Evolutionary conservation across 768 basidiomycete genomes (phyloP).

Genomic region (Dioszegia aurantiaca): DNA sequence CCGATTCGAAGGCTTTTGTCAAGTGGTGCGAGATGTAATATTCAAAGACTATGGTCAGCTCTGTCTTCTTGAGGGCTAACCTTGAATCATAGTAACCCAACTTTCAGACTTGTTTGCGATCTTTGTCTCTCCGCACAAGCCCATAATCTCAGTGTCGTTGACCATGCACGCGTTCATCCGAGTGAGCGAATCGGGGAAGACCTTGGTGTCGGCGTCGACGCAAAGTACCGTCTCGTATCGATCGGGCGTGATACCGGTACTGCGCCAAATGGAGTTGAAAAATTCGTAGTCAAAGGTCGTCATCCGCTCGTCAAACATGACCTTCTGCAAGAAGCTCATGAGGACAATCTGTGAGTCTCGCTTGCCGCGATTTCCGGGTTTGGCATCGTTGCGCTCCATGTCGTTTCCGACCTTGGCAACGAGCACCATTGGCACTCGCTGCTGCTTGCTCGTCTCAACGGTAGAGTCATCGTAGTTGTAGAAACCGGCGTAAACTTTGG

Average conservation of each 20-base stretch:
- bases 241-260: conserved; percentile 92
- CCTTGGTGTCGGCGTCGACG: conserved; percentile 97
- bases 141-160: conserved; percentile 97
- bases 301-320: conserved; percentile 99
- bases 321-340: conserved; percentile 97
- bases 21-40: conserved; percentile 99
- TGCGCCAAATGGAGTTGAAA: conserved; percentile 96
- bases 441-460: conserved; percentile 86
- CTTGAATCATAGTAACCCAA: conserved; percentile 99
- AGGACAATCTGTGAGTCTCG: conserved; percentile 97
- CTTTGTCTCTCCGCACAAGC: conserved; percentile 98
- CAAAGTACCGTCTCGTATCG: conserved; percentile 92
- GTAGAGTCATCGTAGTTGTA: conserved; percentile 92
- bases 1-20: conserved; percentile 98
- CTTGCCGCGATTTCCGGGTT: conserved; percentile 98
- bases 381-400: conserved; percentile 77
- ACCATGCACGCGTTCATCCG: conserved; percentile 97
- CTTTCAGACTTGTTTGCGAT: conserved; percentile 98
- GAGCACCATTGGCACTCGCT: conserved; percentile 90
- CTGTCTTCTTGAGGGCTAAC: conserved; percentile 57
- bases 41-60: conserved; percentile 73
- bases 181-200: conserved; percentile 96
- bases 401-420: conserved; percentile 96
- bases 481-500: conserved; percentile 95
- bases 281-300: conserved; percentile 99